phyloP scores from a whole-genome alignment of 2,329 filamentous ascomycete species.

The Diplodia mutila region DNA sequence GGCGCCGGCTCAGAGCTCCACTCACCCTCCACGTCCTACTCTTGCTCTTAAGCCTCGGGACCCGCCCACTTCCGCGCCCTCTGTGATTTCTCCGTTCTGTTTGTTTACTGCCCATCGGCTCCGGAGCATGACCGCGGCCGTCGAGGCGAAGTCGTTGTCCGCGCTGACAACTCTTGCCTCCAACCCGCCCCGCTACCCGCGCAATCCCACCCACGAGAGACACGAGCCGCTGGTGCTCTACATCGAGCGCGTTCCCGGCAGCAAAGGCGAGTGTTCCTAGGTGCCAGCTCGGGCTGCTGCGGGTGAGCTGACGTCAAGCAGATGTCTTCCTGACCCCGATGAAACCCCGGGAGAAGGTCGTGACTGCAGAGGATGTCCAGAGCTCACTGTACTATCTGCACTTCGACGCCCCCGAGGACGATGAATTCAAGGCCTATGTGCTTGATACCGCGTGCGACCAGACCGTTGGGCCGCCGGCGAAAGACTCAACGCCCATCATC shows the following conservation, averaged over 20 bases:
- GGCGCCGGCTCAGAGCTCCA: conserved; percentile 9
- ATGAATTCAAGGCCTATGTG: conserved; percentile 8
- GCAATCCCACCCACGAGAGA: conserved; percentile 70
- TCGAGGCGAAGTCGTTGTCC: conserved; percentile 84
- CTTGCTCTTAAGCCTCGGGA: neutral
- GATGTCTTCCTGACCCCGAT: conserved; percentile 91
- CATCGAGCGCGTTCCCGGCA: conserved; percentile 90
- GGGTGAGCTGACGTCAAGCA: conserved; percentile 42
- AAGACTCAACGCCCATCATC: conserved; percentile 15
- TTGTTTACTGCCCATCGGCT: conserved; percentile 1
- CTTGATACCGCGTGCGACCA: neutral
- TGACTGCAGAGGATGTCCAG: conserved; percentile 83
- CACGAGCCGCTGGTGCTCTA: conserved; percentile 81
- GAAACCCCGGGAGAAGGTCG: conserved; percentile 85
- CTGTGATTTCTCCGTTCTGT: neutral
- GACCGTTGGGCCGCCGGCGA: neutral
- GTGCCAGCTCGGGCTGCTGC: conserved; percentile 22
- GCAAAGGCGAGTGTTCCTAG: conserved; percentile 61
- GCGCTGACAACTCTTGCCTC: conserved; percentile 78
- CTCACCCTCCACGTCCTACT: neutral
- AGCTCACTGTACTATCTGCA: conserved; percentile 92
- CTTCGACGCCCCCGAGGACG: conserved; percentile 65
- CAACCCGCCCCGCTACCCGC: conserved; percentile 84
- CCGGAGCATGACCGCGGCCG: conserved; percentile 35
- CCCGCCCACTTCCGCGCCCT: neutral